Conservation (phyloP, 345 rosid species). For the Moringa oleifera region DNA sequence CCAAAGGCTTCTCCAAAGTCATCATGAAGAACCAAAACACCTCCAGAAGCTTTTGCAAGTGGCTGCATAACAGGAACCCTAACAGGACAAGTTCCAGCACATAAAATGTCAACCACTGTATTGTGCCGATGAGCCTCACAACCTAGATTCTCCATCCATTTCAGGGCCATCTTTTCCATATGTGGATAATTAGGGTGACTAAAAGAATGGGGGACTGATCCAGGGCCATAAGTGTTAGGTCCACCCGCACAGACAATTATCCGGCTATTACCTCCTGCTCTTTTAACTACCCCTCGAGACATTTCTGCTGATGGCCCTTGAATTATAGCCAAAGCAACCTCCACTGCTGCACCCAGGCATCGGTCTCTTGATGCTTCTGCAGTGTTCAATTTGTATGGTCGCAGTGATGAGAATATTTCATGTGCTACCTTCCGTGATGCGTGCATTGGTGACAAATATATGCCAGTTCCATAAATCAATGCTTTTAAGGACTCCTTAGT, state of each 20-base stretch:
- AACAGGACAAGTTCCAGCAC: conserved; percentile 97
- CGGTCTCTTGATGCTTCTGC: conserved; percentile 91
- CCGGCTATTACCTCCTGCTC: conserved; percentile 86
- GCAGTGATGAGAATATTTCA: conserved; percentile 80
- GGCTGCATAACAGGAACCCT: conserved; percentile 87
- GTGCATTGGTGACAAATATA: conserved; percentile 91
- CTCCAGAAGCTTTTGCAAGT: conserved; percentile 92
- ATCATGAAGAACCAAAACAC: conserved; percentile 92
- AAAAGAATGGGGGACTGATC: conserved; percentile 82
- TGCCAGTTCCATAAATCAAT: conserved; percentile 88
- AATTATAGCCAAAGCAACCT: conserved; percentile 85
- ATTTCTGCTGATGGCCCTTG: conserved; percentile 92
- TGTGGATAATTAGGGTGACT: conserved; percentile 83
- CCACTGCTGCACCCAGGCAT: conserved; percentile 85
- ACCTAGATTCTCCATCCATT: conserved; percentile 87
- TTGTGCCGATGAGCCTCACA: conserved; percentile 64
- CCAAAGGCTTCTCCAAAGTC: conserved; percentile 99
- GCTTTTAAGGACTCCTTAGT: conserved; percentile 70
- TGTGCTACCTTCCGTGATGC: conserved; percentile 92
- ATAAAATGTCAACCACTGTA: conserved; percentile 84
- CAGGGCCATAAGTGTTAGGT: conserved; percentile 89
- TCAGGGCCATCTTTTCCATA: conserved; percentile 78
- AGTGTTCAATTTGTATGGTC: conserved; percentile 65
- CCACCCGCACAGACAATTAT: conserved; percentile 94
- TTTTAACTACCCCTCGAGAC: conserved; percentile 80